Base-by-base conservation (phyloP, 257 asterid species). In the Solanum phureja region DNA sequence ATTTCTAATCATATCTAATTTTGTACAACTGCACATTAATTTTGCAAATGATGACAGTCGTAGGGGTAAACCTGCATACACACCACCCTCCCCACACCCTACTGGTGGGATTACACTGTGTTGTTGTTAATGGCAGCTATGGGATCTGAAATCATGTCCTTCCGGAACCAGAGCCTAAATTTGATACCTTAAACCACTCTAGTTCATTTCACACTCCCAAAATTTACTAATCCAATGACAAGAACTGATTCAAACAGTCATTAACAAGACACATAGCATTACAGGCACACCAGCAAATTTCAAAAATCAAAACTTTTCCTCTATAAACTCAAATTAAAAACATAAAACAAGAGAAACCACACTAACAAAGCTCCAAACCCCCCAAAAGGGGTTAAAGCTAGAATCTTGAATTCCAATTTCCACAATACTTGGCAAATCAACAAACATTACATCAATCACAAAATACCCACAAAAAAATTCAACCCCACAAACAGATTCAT, bases 121-220 rank as follows among this genome's bases (percentile, higher is more conserved):
- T 27, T 27, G 35, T 27, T 24, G 19, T 66, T 64, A 1, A 66
- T 27, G 74, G 27, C 76, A 94, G 95, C 97, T 93, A 94, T 94
- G 97, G 98, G 98, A 95, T 96, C 94, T 94, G 94, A 95, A 96
- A 94, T 94, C 98, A 95, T 98, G 97, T 97, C 98, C 98, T 94
- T 94, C 92, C 93, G 94, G 66, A 95, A 94, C 98, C 96, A 93
- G 94, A 94, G 96, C 97, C 95, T 95, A 95, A 96, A 95, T 94
- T 94, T 92, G 97, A 98, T 98, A 98, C 98, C 98, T 95, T 95
- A 95, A 96, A 95, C 98, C 98, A 97, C 98, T 95, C 99, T 49
- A 82, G 11, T 31, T 49, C 11, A 29, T 16, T 82, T 49, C 8
- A 49, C 69, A 49, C 11, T 29, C 35, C 2, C 16, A 29, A 49